Conservation (phyloP, 1,284 basidiomycete genomes). For the Trametes polyzona region DNA sequence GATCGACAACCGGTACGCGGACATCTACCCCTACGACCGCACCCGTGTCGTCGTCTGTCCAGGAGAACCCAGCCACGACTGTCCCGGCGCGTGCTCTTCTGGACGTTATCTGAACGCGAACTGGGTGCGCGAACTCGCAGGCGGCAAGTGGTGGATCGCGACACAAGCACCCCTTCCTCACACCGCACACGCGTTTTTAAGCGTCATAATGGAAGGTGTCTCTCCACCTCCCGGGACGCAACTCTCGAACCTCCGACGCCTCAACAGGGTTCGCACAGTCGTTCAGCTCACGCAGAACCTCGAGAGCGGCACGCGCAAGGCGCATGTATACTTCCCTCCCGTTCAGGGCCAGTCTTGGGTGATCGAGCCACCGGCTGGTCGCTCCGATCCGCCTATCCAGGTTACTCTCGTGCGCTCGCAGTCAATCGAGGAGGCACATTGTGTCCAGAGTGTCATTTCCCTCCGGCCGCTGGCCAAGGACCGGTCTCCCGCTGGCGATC, state of each 20-base stretch:
- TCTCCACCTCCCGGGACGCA: constrained; percentile 42
- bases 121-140: constrained; percentile 75
- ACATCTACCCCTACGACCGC: constrained; percentile 79
- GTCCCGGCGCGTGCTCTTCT: constrained; percentile 16
- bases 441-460: constrained; percentile 59
- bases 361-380: constrained; percentile 50
- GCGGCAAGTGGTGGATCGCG: constrained; percentile 82
- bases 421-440: constrained; percentile 56
- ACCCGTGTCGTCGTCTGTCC: constrained; percentile 63
- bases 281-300: constrained; percentile 77
- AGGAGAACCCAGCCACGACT: constrained; percentile 27
- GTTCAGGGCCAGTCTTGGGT: constrained; percentile 57
- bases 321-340: constrained; percentile 74
- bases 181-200: constrained; percentile 77
- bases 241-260: constrained; percentile 17
- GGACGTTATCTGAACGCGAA: constrained; percentile 79
- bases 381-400: constrained; percentile 46
- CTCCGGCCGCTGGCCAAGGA: constrained; percentile 32
- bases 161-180: constrained; percentile 76
- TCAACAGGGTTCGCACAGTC: constrained; percentile 64
- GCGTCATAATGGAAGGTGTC: constrained; percentile 58
- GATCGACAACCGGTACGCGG: constrained; percentile 67
- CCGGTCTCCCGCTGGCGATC: constrained; percentile 31
- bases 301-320: constrained; percentile 71
- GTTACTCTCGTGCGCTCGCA: constrained; percentile 55